Percentiles rank a stretch among this genome's conserved stretches.
Conservation (phyloP, 1,284 basidiomycete genomes). For the Melampsora americana region DNA sequence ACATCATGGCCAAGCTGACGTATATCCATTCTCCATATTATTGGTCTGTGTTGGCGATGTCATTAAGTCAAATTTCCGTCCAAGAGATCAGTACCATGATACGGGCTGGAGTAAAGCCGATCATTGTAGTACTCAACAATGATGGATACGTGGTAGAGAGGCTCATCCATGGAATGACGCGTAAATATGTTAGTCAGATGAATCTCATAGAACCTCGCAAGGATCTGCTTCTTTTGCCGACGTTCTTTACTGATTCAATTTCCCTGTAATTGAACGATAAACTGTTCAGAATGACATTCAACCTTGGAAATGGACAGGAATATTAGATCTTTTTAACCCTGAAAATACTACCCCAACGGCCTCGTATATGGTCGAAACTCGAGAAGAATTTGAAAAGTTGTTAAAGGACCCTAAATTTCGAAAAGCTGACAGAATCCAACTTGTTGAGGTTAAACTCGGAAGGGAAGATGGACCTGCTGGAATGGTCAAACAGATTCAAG, state of each 20-base stretch:
- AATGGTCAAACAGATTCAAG: constrained; percentile 60
- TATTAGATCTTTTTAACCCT: constrained; percentile 52
- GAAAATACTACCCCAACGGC: constrained; percentile 57
- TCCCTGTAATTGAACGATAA: constrained; percentile 44
- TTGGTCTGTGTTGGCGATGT: no score
- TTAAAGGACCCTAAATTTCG: constrained; percentile 64
- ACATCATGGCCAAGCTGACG: not conserved
- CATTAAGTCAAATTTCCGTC: constrained; percentile 57
- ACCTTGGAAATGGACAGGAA: constrained; percentile 47
- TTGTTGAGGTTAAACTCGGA: constrained; percentile 75
- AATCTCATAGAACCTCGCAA: no score
- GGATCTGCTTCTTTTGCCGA: no score
- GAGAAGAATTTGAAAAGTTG: constrained; percentile 64
- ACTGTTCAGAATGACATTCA: constrained; percentile 49
- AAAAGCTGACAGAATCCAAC: constrained; percentile 64
- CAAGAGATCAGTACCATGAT: constrained; percentile 72
- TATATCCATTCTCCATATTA: no score
- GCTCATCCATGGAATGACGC: not conserved
- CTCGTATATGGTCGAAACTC: constrained; percentile 64
- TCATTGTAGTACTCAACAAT: constrained; percentile 83
- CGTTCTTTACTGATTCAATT: no score
- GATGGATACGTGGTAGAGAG: constrained; percentile 85
- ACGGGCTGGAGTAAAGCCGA: constrained; percentile 65
- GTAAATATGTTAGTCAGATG: not conserved
- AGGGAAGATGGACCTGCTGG: constrained; percentile 69